Evolutionary conservation across 805 yeast genomes (phyloP).

Genomic region (Starmerella asiatica): DNA sequence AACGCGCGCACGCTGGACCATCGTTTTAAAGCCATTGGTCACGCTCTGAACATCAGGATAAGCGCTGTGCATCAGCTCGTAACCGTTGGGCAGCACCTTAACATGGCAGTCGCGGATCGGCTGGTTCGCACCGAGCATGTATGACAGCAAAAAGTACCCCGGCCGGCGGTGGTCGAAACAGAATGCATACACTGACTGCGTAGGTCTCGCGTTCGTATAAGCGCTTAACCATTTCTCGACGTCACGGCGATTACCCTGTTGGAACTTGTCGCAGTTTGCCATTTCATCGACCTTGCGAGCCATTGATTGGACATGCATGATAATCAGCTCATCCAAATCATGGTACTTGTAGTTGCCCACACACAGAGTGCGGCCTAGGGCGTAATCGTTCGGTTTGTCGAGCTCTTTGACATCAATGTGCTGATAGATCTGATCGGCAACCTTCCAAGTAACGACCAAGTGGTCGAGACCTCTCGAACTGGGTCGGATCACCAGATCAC

Average conservation of each 20-base stretch:
- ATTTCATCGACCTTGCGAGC: slow-evolving; percentile 73
- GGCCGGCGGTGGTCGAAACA: slow-evolving; percentile 82
- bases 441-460: slow-evolving; percentile 91
- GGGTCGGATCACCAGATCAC: slow-evolving; percentile 89
- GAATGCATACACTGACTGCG: slow-evolving; percentile 79
- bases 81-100: slow-evolving; percentile 79
- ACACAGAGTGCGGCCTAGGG: slow-evolving; percentile 42
- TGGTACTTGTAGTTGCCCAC: slow-evolving; percentile 62
- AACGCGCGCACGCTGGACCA: slow-evolving; percentile 17
- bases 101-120: slow-evolving; percentile 74
- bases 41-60: slow-evolving; percentile 82
- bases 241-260: slow-evolving; percentile 62
- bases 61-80: slow-evolving; percentile 57
- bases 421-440: slow-evolving; percentile 79
- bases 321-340: slow-evolving; percentile 87
- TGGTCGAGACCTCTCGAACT: slow-evolving; percentile 81
- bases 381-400: slow-evolving; percentile 48
- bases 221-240: slow-evolving; percentile 78
- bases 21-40: slow-evolving; percentile 88
- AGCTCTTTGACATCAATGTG: slow-evolving; percentile 77
- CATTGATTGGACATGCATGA: slow-evolving; percentile 71
- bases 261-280: slow-evolving; percentile 77
- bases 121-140: slow-evolving; percentile 47
- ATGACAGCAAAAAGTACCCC: slow-evolving; percentile 82
- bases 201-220: slow-evolving; percentile 81